phyloP scores from a whole-genome alignment of 768 basidiomycete species.

The Pholiota conissans region DNA sequence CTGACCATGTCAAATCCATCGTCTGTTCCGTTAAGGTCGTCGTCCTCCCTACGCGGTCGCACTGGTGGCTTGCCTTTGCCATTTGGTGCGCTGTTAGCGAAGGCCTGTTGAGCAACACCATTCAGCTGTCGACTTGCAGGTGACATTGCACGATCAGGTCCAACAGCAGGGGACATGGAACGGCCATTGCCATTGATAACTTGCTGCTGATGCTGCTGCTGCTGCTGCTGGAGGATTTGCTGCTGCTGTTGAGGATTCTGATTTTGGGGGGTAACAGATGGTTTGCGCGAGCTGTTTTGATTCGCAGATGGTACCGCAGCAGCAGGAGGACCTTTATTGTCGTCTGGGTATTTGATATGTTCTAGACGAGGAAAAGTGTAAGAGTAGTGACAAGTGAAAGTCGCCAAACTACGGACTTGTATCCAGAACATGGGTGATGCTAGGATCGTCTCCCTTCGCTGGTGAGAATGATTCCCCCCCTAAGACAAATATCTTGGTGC shows the following conservation, averaged over 20 bases:
- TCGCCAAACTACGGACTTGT: conserved; percentile 65
- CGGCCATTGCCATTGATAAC: conserved; percentile 42
- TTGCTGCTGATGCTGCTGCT: conserved; percentile 18
- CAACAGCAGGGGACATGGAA: conserved; percentile 68
- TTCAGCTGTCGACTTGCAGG: conserved; percentile 53
- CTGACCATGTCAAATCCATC: conserved; percentile 53
- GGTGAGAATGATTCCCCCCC: conserved; percentile 90
- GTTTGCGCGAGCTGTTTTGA: conserved; percentile 46
- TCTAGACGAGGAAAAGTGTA: conserved; percentile 44
- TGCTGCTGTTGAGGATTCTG: conserved; percentile 27
- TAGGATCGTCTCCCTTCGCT: conserved; percentile 74
- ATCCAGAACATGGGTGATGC: conserved; percentile 87
- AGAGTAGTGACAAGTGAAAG: conserved; percentile 3
- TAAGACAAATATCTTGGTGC: conserved; percentile 85
- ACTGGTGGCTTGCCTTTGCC: conserved; percentile 52
- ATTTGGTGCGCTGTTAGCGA: conserved; percentile 31
- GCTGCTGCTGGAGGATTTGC: conserved; percentile 2
- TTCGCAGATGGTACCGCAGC: conserved; percentile 21
- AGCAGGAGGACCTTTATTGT: conserved; percentile 33
- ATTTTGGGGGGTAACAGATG: conserved; percentile 41
- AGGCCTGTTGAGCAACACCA: conserved; percentile 34
- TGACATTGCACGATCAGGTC: conserved; percentile 66
- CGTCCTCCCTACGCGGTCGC: conserved; percentile 50
- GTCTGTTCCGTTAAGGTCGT: conserved; percentile 38
- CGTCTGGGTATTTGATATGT: conserved; percentile 92